Evolutionary conservation across 306 rosid genomes (phyloP).

Genomic region (Hylodesmum podocarpum): DNA sequence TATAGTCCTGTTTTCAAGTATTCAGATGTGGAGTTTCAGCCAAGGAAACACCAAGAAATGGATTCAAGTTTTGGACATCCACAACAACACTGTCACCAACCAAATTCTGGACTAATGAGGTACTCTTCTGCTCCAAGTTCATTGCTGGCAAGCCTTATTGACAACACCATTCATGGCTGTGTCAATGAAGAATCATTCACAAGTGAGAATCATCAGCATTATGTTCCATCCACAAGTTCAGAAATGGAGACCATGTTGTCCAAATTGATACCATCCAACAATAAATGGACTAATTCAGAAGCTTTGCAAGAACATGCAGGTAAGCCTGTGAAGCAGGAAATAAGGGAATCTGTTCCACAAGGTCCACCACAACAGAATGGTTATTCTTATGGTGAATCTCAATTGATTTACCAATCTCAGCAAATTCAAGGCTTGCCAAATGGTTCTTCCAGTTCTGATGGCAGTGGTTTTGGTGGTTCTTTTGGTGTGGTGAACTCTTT

Average conservation of each 20-base stretch:
- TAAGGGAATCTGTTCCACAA: conserved; percentile 38
- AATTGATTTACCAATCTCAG: conserved; percentile 44
- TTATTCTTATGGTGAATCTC: conserved; percentile 43
- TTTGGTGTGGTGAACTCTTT: conserved; percentile 38
- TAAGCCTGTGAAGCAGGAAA: conserved; percentile 55
- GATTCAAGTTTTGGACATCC: conserved; percentile 43
- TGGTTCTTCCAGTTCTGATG: conserved; percentile 18
- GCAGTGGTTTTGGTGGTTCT: conserved; percentile 43
- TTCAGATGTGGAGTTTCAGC: conserved; percentile 41
- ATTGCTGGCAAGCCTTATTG: conserved; percentile 37
- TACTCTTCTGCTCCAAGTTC: conserved; percentile 68
- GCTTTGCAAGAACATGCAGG: conserved; percentile 33
- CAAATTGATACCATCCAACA: conserved; percentile 51
- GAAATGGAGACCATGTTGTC: conserved; percentile 56
- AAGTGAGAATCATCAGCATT: conserved; percentile 22
- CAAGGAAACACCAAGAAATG: conserved; percentile 57
- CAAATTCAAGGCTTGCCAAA: conserved; percentile 40
- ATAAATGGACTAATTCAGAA: conserved; percentile 39
- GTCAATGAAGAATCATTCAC: conserved; percentile 42
- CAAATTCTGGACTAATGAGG: conserved; percentile 46
- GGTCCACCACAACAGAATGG: conserved; percentile 29
- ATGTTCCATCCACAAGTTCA: conserved; percentile 54
- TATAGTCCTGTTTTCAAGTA: conserved; percentile 41
- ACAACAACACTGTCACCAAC: conserved; percentile 38
- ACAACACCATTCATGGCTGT: conserved; percentile 24